Base-by-base conservation (phyloP, 2,329 filamentous ascomycete species). In the Phaeosphaeriaceae sp. region DNA sequence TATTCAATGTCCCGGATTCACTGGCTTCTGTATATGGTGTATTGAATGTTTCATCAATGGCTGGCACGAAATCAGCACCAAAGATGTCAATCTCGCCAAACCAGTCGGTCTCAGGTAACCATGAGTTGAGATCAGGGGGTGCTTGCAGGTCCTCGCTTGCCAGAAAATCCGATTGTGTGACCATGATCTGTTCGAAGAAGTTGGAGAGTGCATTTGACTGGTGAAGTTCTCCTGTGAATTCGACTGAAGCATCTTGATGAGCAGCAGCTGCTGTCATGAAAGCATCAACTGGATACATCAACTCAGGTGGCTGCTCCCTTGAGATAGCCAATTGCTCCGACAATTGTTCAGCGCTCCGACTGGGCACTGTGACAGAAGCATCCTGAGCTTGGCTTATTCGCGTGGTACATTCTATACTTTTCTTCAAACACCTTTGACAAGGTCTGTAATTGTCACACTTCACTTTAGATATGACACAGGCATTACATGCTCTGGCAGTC, bases 361-460 rank as follows among this genome's bases (percentile, higher is more conserved):
- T 50, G 11, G 25, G 21, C 7, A 19, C 33, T 50, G 3, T 41
- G 9, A 13, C 48, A 7, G 27, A 20, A 17, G 13, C 20, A 21
- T 21, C 27, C n/a, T 50, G n/a, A 9, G 11, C n/a, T 20, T 50
- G 19, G 17, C 5, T 4, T 17, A 24, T 33, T 15, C 48, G n/a
- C 24, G 61, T 62, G 21, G 58, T 56, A 49, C 65, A 57, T 21
- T 36, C 17, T 45, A 69, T 13, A 22, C 42, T 41, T 22, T 61
- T 62, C 53, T 62, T 62, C 13, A 48, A 44, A 40, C 67, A 71
- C 25, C 68, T 54, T 53, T 68, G 64, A 49, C 71, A 75, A 3
- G 72, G 72, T 17, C 69, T 65, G 5, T 53, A 45, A 51, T 74
- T 67, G 47, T 73, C 67, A 45, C 73, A 75, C 53, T 72, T 75